These are phyloP conservation scores for Pichia norvegensis DNA, from an alignment of 1,139 yeast species.

Conservation along the genomic window DNA sequence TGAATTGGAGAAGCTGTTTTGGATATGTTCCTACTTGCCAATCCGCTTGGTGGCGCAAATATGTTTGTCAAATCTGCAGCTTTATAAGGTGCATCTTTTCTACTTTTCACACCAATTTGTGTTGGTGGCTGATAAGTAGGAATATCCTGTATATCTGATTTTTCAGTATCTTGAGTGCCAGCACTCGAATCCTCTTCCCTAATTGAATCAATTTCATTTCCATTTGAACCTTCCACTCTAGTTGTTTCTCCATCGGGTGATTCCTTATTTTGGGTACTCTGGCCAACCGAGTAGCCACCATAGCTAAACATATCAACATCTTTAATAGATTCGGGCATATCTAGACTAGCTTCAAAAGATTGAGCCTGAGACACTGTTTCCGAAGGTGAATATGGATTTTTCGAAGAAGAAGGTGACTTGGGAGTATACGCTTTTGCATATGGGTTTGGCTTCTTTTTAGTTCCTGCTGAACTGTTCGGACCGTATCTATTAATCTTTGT, in stretches of 20 bases:
- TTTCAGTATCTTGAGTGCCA: neutral
- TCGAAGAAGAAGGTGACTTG: neutral
- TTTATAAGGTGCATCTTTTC: neutral
- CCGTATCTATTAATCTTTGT: constrained; percentile 14
- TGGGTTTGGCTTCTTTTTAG: constrained; percentile 11
- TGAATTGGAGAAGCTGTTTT: constrained; percentile 18
- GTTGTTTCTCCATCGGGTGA: neutral
- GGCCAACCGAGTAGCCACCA: constrained; percentile 15
- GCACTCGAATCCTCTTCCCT: neutral
- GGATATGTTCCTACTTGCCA: neutral
- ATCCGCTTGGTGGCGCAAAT: constrained; percentile 21
- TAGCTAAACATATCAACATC: constrained; percentile 14
- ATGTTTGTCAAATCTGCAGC: constrained; percentile 8
- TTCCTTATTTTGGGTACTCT: neutral
- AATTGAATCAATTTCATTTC: neutral
- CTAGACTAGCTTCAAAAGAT: neutral
- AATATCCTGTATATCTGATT: neutral
- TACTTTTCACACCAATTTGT: constrained; percentile 11
- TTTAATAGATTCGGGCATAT: constrained; percentile 1
- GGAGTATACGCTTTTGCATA: constrained; percentile 15
- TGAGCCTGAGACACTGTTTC: neutral
- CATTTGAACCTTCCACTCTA: neutral
- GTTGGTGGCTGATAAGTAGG: constrained; percentile 17
- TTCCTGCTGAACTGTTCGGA: constrained; percentile 1
- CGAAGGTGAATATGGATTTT: neutral